Conservation (phyloP, 2,329 filamentous ascomycete genomes). For the Didymellaceae sp. region DNA sequence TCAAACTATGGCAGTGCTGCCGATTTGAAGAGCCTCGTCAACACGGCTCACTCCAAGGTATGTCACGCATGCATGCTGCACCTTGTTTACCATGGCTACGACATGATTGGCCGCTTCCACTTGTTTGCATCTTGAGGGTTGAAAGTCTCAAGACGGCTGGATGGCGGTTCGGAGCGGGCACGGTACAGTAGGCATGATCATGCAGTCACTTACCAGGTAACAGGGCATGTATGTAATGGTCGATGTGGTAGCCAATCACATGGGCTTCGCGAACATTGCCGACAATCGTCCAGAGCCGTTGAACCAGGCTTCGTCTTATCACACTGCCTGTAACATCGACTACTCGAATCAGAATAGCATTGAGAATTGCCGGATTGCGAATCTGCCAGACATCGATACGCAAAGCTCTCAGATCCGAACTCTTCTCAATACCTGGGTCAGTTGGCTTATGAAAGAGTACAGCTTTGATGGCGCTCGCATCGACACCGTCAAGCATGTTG, state of each 20-base stretch:
- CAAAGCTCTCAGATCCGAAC: slow-evolving; percentile 30
- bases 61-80: slow-evolving; percentile 13
- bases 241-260: slow-evolving; percentile 60
- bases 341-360: slow-evolving; percentile 42
- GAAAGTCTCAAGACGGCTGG: no score
- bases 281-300: slow-evolving; percentile 38
- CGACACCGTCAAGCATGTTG: slow-evolving; percentile 68
- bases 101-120: no score
- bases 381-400: slow-evolving; percentile 41
- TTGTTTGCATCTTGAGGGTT: no score
- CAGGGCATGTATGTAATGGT: slow-evolving; percentile 57
- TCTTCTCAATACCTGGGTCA: slow-evolving; percentile 39
- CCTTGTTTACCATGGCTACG: no score
- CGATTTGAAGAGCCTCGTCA: slow-evolving; percentile 56
- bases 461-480: slow-evolving; percentile 63
- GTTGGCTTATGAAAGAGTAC: slow-evolving; percentile 40
- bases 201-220: slow-evolving; percentile 4
- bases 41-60: slow-evolving; percentile 56
- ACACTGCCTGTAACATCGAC: slow-evolving; percentile 37
- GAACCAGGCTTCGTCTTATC: slow-evolving; percentile 37
- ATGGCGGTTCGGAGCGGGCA: no score
- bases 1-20: slow-evolving; percentile 56
- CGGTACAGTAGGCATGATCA: no score
- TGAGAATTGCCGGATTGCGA: slow-evolving; percentile 41
- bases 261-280: slow-evolving; percentile 38